Evolutionary conservation across 73 alveolate genomes (phyloP).

Genomic region (Vitrella brassicaformis): DNA sequence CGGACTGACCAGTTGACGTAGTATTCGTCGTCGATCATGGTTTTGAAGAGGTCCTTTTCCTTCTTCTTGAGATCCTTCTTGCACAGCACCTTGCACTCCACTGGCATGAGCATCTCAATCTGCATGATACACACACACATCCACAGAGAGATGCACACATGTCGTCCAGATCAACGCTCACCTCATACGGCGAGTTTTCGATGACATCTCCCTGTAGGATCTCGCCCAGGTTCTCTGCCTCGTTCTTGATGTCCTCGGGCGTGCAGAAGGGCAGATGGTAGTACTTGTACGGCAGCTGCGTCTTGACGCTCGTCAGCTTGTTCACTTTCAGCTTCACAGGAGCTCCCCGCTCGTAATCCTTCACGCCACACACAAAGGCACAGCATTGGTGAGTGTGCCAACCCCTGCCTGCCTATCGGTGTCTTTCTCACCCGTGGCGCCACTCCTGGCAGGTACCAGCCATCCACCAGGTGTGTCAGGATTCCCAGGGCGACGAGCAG

Average conservation of each 20-base stretch:
- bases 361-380: too few species aligned
- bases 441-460: too few species aligned
- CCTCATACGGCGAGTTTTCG: conserved; percentile 22
- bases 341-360: not conserved
- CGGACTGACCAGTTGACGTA: not conserved
- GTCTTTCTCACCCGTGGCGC: too few species aligned
- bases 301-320: conserved; percentile 20
- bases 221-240: conserved; percentile 19
- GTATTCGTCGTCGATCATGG: not conserved
- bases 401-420: too few species aligned
- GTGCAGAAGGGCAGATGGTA: conserved; percentile 17
- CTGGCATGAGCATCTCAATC: not conserved
- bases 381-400: too few species aligned
- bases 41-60: not conserved
- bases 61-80: not conserved
- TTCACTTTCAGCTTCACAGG: conserved; percentile 11
- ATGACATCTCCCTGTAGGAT: conserved; percentile 28
- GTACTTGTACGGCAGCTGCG: conserved; percentile 27
- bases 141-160: too few species aligned
- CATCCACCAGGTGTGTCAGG: too few species aligned
- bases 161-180: too few species aligned
- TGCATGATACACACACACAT: too few species aligned
- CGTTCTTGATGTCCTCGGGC: not conserved
- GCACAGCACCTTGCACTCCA: not conserved
- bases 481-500: too few species aligned